These are phyloP conservation scores for Podospora anserina DNA, from an alignment of 495 filamentous ascomycete genomes.

Conservation along the genomic window DNA sequence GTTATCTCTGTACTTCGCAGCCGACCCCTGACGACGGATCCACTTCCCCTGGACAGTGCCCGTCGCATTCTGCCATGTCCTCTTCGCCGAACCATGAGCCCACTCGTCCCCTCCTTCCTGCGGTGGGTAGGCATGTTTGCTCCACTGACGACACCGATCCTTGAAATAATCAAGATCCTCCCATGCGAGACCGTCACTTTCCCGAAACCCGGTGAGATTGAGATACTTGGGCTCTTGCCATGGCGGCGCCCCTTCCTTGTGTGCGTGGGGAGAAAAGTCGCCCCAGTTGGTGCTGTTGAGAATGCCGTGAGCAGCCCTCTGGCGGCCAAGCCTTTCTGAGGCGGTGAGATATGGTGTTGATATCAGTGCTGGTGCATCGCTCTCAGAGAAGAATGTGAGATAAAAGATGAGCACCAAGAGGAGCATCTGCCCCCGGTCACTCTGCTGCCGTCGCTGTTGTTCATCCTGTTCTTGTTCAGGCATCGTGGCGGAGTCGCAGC, in stretches of 20 bases:
- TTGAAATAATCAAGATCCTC: slow-evolving; percentile 52
- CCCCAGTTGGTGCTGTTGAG: slow-evolving; percentile 72
- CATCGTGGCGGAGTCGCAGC: slow-evolving; percentile 26
- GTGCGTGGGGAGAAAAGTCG: slow-evolving; percentile 58
- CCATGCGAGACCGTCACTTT: slow-evolving; percentile 75
- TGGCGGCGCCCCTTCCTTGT: slow-evolving; percentile 25
- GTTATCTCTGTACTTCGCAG: slow-evolving; percentile 31
- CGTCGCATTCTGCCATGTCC: slow-evolving; percentile 76
- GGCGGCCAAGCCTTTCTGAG: slow-evolving; percentile 37
- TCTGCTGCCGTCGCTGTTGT: not conserved
- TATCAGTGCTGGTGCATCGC: slow-evolving; percentile 40
- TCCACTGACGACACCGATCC: slow-evolving; percentile 44
- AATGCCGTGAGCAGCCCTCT: slow-evolving; percentile 59
- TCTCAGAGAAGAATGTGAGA: slow-evolving; percentile 41
- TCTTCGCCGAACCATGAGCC: slow-evolving; percentile 41
- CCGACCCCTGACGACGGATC: slow-evolving; percentile 55
- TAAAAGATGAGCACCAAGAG: slow-evolving; percentile 44
- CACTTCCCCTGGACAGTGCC: slow-evolving; percentile 73
- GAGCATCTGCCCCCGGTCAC: slow-evolving; percentile 24
- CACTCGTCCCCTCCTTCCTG: slow-evolving; percentile 28
- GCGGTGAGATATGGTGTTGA: slow-evolving; percentile 38
- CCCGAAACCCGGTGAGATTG: slow-evolving; percentile 72
- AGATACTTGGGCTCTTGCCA: slow-evolving; percentile 53
- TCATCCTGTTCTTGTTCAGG: slow-evolving; percentile 40
- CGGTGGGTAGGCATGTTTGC: slow-evolving; percentile 38